phyloP scores from a whole-genome alignment of 2,329 filamentous ascomycete species.

The Aspergillus sp. region DNA sequence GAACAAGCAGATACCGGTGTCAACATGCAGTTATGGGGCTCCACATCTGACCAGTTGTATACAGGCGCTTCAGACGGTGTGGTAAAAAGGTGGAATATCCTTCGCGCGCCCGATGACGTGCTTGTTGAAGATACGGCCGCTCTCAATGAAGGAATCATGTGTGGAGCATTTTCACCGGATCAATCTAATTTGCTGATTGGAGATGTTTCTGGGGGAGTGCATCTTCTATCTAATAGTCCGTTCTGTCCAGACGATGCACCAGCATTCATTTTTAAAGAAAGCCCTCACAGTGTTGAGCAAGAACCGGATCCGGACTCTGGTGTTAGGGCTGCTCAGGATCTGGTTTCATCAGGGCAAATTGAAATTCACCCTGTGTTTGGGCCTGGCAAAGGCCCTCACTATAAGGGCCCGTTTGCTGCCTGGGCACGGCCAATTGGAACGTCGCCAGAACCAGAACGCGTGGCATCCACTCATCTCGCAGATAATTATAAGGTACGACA shows the following conservation, averaged over 20 bases:
- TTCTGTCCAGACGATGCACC: slow-evolving; percentile 20
- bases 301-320: slow-evolving; percentile 26
- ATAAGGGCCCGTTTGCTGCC: slow-evolving; percentile 41
- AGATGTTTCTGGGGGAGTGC: slow-evolving; percentile 56
- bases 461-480: slow-evolving; percentile 26
- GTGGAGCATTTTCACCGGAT: slow-evolving; percentile 57
- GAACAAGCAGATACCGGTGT: slow-evolving; percentile 60
- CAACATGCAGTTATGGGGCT: slow-evolving; percentile 58
- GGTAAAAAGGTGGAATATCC: slow-evolving; percentile 61
- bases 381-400: slow-evolving; percentile 40
- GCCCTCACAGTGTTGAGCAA: background rate
- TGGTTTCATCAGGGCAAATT: slow-evolving; percentile 36
- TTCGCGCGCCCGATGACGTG: slow-evolving; percentile 50
- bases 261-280: slow-evolving; percentile 16
- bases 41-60: slow-evolving; percentile 53
- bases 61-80: slow-evolving; percentile 62
- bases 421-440: slow-evolving; percentile 37
- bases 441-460: slow-evolving; percentile 16
- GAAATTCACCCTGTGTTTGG: slow-evolving; percentile 37
- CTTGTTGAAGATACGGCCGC: slow-evolving; percentile 52
- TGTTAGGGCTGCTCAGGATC: slow-evolving; percentile 23
- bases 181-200: slow-evolving; percentile 57
- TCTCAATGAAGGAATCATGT: slow-evolving; percentile 56
- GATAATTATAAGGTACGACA: slow-evolving; percentile 30
- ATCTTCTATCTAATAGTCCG: slow-evolving; percentile 47